These are phyloP conservation scores for Apophysomyces variabilis DNA, from an alignment of 371 early-diverging fungal species.

Conservation along the genomic window DNA sequence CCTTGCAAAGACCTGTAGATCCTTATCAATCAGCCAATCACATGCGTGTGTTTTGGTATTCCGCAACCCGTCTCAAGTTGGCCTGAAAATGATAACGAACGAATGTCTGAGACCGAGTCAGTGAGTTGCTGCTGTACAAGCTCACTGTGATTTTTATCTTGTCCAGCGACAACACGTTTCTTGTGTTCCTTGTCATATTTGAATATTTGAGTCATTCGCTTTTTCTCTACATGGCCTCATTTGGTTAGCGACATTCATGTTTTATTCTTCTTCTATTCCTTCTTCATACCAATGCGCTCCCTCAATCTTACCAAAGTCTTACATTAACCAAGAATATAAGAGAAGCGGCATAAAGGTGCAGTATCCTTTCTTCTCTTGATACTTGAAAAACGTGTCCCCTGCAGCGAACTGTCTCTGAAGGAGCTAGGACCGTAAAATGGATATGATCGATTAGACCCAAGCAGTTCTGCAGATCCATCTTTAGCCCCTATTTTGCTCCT, in stretches of 20 bases:
- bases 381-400: constrained; percentile 4
- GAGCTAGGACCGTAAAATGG: constrained; percentile 1
- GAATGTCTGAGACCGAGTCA: too few relatives aligned
- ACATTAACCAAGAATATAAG: background rate
- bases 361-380: constrained; percentile 11
- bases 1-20: too few relatives aligned
- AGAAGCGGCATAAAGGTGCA: constrained; percentile 7
- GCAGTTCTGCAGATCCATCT: constrained; percentile 10
- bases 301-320: background rate
- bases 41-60: too few relatives aligned
- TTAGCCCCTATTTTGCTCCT: constrained; percentile 11
- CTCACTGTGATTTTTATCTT: background rate
- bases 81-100: too few relatives aligned
- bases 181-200: background rate
- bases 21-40: too few relatives aligned
- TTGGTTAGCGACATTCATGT: constrained; percentile 1
- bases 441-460: constrained; percentile 7
- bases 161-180: constrained; percentile 2
- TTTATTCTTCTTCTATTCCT: background rate
- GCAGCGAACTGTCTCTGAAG: constrained; percentile 8
- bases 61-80: too few relatives aligned
- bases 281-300: background rate
- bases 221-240: constrained; percentile 1
- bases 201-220: background rate
- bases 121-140: background rate